Evolutionary conservation across 148 eudicot species (phyloP), one percentile per base, ranked within the genome.

Genomic region (Vaccinium darrowii): DNA sequence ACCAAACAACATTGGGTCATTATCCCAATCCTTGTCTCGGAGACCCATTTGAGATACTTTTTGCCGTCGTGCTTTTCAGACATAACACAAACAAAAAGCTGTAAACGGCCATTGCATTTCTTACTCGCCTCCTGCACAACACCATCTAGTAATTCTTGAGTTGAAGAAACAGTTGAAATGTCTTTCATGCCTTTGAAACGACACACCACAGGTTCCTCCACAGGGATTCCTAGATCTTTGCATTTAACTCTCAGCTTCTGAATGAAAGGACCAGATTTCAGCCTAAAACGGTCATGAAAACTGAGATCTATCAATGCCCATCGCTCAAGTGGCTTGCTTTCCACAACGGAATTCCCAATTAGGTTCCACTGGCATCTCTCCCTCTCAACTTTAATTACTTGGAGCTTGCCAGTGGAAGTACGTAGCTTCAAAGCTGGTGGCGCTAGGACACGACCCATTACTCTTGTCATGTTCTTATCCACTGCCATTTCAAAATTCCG

Each of bases 1-100:
- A 91, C 88, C 84, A 95, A 88, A 76, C 97, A 95, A 65, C 95
- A 94, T 39, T 94, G 98, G 53, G 97, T 91, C 51, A 94, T 62
- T 58, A 95, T 71, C n/a, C 97, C 97, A 49, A 94, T 82, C 84
- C 87, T 57, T 0, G 94, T 92, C 88, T 95, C 97, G 14, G 92
- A 89, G 21, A 93, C 58, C 92, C 89, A 93, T 84, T 93, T 93
- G 5, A 92, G 90, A 65, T 69, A 77, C 80, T 88, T 91, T 82
- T 89, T 90, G 51, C 91, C 92, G 15, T 71, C 54, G 74, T 91
- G 81, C 84, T 60, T 89, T n/a, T 30, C n/a, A 18, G 88, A 9
- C 93, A 93, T 90, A 39, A 89, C 92, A 80, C 93, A 92, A 14
- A 93, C 86, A 30, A 93, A 67, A 65, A 93, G 82, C 58, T 93